A percentile compares a stretch with the other conserved stretches of the same genome.
These are phyloP conservation scores for Limonium bicolor DNA, from an alignment of 148 eudicot genomes.

Conservation along the genomic window DNA sequence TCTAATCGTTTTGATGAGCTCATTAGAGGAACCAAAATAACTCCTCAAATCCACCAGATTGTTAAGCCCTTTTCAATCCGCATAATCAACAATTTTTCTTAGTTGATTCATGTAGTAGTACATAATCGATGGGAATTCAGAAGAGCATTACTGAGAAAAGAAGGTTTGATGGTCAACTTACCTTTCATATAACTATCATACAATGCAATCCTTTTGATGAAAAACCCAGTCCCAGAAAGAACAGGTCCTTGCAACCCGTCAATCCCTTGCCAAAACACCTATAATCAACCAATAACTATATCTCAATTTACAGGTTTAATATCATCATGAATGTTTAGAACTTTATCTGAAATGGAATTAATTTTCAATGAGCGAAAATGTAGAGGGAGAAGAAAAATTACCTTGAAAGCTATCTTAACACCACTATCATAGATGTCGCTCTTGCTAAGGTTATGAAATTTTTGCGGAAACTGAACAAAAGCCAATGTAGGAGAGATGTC, in stretches of 20 bases:
- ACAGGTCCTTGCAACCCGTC: conserved; percentile 48
- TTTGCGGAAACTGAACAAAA: conserved; percentile 32
- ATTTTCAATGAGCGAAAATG: not conserved
- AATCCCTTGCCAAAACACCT: conserved; percentile 29
- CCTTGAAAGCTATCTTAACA: conserved; percentile 17
- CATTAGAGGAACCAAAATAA: not conserved
- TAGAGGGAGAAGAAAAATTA: not conserved
- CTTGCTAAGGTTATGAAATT: conserved; percentile 14
- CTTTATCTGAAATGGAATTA: not conserved
- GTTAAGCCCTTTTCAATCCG: too few species aligned
- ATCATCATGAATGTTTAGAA: not conserved
- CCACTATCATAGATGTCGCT: conserved; percentile 33
- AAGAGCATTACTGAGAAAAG: not conserved
- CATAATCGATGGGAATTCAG: not conserved
- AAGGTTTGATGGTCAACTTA: not conserved
- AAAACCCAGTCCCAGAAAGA: conserved; percentile 44
- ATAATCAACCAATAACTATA: not conserved
- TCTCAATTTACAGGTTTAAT: too few species aligned
- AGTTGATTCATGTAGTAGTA: not conserved
- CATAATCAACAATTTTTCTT: too few species aligned
- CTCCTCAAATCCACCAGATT: not conserved
- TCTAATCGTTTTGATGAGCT: not conserved
- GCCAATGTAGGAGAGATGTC: conserved; percentile 7
- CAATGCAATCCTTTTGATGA: conserved; percentile 43
- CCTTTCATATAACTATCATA: conserved; percentile 14